A percentile compares a stretch with the other conserved stretches of the same genome.
phyloP scores from a whole-genome alignment of 1,139 yeast species.

The Taphrina confusa region DNA sequence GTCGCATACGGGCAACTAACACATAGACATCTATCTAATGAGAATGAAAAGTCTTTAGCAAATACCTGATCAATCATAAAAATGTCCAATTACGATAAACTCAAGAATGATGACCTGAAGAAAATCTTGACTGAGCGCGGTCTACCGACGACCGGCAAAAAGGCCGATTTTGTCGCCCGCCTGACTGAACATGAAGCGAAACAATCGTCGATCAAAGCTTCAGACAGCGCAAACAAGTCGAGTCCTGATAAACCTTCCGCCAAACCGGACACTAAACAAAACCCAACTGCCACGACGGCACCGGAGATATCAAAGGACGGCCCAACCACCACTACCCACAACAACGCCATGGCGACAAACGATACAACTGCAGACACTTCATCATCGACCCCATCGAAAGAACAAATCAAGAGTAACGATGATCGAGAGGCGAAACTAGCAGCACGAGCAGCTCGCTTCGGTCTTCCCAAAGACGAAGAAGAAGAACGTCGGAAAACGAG shows the following conservation, averaged over 20 bases:
- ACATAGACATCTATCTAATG: no score
- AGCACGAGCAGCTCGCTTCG: slow-evolving; percentile 22
- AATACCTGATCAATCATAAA: no score
- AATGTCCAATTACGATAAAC: slow-evolving; percentile 59
- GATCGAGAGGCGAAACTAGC: slow-evolving; percentile 12
- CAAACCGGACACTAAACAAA: not conserved
- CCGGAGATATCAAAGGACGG: slow-evolving; percentile 12
- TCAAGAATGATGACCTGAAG: slow-evolving; percentile 83
- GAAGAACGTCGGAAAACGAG: slow-evolving; percentile 23
- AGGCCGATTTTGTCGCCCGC: slow-evolving; percentile 45
- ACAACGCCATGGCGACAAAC: not conserved
- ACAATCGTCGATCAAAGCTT: not conserved
- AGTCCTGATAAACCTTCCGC: not conserved
- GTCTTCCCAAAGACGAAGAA: slow-evolving; percentile 14
- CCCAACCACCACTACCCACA: slow-evolving; percentile 1
- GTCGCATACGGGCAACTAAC: no score
- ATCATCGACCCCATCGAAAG: not conserved
- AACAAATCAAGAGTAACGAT: slow-evolving; percentile 13
- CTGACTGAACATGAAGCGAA: slow-evolving; percentile 27
- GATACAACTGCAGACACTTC: not conserved
- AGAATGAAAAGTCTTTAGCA: no score
- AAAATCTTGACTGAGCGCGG: slow-evolving; percentile 70
- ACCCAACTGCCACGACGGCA: not conserved
- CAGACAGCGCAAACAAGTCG: not conserved
- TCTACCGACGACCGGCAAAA: slow-evolving; percentile 74